Percentiles rank a stretch among this genome's conserved stretches.
phyloP scores from a whole-genome alignment of 768 basidiomycete species.

The Rhizopogon vulgaris region DNA sequence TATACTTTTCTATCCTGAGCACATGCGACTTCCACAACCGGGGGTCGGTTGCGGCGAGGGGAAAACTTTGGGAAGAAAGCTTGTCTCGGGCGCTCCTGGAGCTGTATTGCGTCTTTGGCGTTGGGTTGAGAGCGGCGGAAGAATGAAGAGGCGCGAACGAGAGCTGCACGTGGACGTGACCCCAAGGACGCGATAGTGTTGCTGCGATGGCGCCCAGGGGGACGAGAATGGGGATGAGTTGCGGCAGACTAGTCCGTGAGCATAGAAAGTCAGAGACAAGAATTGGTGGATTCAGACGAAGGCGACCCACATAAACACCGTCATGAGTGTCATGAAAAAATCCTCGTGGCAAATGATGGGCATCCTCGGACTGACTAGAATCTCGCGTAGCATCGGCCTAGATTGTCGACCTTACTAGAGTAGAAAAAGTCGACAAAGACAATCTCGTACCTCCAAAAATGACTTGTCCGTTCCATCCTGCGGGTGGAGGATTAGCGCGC shows the following conservation, averaged over 20 bases:
- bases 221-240: not conserved
- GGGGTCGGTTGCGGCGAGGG: not conserved
- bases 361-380: not conserved
- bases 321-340: not conserved
- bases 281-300: not conserved
- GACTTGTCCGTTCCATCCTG: not conserved
- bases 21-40: not conserved
- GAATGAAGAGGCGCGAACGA: not conserved
- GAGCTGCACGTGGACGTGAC: not conserved
- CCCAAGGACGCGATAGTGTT: not conserved
- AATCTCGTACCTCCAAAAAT: not conserved
- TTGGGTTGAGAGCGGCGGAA: not conserved
- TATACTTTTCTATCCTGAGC: not conserved
- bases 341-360: not conserved
- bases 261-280: not conserved
- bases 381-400: not conserved
- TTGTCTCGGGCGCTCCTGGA: not conserved
- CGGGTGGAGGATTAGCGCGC: not conserved
- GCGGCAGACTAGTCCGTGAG: not conserved
- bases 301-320: not conserved
- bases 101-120: not conserved
- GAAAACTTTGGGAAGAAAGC: not conserved
- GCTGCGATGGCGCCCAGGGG: not conserved
- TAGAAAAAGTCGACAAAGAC: not conserved
- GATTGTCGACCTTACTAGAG: not conserved